Conservation (phyloP, 805 yeast species). For the Saccharomycopsis schoenii region DNA sequence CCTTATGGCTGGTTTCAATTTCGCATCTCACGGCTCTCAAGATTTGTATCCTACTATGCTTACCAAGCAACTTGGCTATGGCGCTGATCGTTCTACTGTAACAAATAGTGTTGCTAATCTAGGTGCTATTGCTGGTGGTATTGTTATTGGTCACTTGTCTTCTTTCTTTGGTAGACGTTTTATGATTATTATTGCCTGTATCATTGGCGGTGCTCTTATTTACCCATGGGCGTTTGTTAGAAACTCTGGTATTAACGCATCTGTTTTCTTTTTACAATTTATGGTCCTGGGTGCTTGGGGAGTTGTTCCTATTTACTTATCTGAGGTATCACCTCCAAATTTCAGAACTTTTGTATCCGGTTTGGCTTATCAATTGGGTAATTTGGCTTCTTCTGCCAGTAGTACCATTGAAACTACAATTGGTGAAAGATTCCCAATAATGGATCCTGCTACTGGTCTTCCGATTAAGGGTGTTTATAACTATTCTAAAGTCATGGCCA, state of each 20-base stretch:
- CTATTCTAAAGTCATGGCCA: conserved; percentile 64
- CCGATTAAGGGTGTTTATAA: conserved; percentile 29
- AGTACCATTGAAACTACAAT: conserved; percentile 58
- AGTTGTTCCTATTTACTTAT: conserved; percentile 52
- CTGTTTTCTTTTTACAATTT: conserved; percentile 53
- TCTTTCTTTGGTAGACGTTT: conserved; percentile 54
- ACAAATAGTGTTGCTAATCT: conserved; percentile 53
- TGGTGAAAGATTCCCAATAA: conserved; percentile 49
- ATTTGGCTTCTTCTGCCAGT: conserved; percentile 60
- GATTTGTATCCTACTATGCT: conserved; percentile 62
- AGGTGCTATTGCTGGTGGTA: conserved; percentile 61
- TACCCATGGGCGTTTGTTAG: conserved; percentile 51
- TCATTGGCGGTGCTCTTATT: conserved; percentile 47
- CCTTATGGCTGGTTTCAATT: conserved; percentile 61
- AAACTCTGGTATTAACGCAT: conserved; percentile 35
- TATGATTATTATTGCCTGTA: conserved; percentile 39
- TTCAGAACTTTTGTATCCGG: conserved; percentile 55
- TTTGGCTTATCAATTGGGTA: conserved; percentile 60
- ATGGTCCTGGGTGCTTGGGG: conserved; percentile 72
- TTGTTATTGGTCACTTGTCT: conserved; percentile 46
- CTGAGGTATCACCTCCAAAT: conserved; percentile 59
- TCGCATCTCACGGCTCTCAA: conserved; percentile 66
- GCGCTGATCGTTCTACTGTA: conserved; percentile 41
- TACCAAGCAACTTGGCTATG: conserved; percentile 38
- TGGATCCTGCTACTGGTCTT: conserved; percentile 24